A percentile compares a stretch with the other conserved stretches of the same genome.
These are phyloP conservation scores for Cryptococcus sp. DNA, from an alignment of 1,284 basidiomycete genomes.

Conservation along the genomic window DNA sequence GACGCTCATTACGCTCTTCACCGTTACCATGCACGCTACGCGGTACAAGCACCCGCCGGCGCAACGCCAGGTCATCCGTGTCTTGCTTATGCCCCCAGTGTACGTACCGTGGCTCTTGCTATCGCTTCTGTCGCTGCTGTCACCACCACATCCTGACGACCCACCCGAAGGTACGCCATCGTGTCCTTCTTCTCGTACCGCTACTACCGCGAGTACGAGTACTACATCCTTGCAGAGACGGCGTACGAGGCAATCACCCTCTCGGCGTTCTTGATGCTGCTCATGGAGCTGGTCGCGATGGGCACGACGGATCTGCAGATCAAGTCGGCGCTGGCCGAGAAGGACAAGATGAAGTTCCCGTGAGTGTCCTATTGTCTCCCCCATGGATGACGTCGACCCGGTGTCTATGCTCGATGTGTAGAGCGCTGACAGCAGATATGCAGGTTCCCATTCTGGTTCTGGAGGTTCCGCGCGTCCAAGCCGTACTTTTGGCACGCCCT, in stretches of 20 bases:
- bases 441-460: conserved; percentile 54
- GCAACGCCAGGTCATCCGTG: conserved; percentile 46
- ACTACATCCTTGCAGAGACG: conserved; percentile 68
- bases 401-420: background rate
- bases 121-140: background rate
- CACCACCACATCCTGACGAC: background rate
- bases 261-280: conserved; percentile 56
- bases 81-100: conserved; percentile 47
- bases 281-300: conserved; percentile 77
- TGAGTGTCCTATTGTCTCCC: conserved; percentile 59
- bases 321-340: conserved; percentile 65
- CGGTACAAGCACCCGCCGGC: conserved; percentile 40
- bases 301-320: conserved; percentile 62
- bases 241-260: conserved; percentile 25
- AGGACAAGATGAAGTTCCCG: conserved; percentile 73
- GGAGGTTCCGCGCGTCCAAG: conserved; percentile 73
- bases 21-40: conserved; percentile 36
- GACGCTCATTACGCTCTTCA: conserved; percentile 35
- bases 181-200: conserved; percentile 85
- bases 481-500: conserved; percentile 84
- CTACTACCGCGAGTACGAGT: conserved; percentile 58
- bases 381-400: background rate
- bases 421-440: background rate
- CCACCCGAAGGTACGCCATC: conserved; percentile 59
- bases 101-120: conserved; percentile 7